Conservation (phyloP, 805 yeast species). For the Tetrapisispora arboricola region DNA sequence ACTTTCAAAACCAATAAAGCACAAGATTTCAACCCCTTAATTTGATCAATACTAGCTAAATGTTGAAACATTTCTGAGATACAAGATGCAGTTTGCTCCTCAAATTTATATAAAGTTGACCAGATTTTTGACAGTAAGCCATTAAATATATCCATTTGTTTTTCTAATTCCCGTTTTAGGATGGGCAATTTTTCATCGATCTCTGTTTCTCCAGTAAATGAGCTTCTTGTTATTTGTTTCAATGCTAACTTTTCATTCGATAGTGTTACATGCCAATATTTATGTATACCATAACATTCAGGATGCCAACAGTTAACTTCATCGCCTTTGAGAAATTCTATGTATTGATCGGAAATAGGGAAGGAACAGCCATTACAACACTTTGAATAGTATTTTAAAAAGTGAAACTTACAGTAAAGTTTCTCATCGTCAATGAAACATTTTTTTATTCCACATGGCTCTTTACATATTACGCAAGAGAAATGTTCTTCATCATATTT, state of each 20-base stretch:
- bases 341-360: slow-evolving; percentile 88
- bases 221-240: slow-evolving; percentile 22
- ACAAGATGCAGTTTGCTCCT: slow-evolving; percentile 80
- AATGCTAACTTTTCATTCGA: slow-evolving; percentile 50
- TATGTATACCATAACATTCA: slow-evolving; percentile 95
- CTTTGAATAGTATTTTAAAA: slow-evolving; percentile 74
- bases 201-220: background rate
- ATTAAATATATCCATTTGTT: slow-evolving; percentile 58
- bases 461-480: slow-evolving; percentile 77
- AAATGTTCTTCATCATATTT: slow-evolving; percentile 94
- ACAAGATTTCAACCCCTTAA: slow-evolving; percentile 57
- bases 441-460: slow-evolving; percentile 82
- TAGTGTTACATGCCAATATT: slow-evolving; percentile 87
- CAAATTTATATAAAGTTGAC: slow-evolving; percentile 79
- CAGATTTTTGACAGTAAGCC: slow-evolving; percentile 55
- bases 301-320: slow-evolving; percentile 97
- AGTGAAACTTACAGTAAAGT: slow-evolving; percentile 87
- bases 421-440: slow-evolving; percentile 79
- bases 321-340: slow-evolving; percentile 85
- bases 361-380: slow-evolving; percentile 90
- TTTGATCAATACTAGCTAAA: slow-evolving; percentile 65
- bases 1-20: slow-evolving; percentile 63
- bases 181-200: too few relatives aligned
- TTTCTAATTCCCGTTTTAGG: slow-evolving; percentile 37
- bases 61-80: slow-evolving; percentile 84